Percentiles rank a stretch among this genome's conserved stretches.
These are phyloP conservation scores for Candida ipomoeae DNA, from an alignment of 805 yeast species.

Conservation along the genomic window DNA sequence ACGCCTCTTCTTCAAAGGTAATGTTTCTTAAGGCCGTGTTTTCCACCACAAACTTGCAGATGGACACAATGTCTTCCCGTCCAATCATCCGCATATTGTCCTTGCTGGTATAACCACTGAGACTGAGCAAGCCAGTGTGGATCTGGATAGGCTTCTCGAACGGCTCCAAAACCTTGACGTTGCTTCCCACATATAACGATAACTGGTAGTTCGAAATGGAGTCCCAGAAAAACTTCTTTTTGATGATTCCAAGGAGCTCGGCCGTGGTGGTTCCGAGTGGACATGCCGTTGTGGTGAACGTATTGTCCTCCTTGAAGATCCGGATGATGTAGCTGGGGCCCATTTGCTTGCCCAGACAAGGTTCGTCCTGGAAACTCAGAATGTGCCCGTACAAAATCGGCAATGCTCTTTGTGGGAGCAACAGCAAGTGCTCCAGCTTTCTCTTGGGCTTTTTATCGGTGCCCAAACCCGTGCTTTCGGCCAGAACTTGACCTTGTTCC, in stretches of 20 bases:
- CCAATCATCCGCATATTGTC: constrained; percentile 78
- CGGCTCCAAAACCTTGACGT: constrained; percentile 66
- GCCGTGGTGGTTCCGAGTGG: constrained; percentile 72
- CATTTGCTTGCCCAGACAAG: constrained; percentile 6
- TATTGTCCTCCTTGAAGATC: constrained; percentile 78
- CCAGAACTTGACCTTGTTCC: neutral
- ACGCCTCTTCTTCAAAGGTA: constrained; percentile 66
- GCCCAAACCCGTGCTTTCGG: neutral
- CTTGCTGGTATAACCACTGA: constrained; percentile 75
- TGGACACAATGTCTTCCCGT: constrained; percentile 74
- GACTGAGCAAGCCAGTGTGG: constrained; percentile 65
- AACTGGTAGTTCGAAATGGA: constrained; percentile 70
- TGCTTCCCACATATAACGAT: constrained; percentile 69
- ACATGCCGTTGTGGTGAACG: constrained; percentile 79
- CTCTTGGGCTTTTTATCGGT: constrained; percentile 6
- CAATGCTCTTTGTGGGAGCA: constrained; percentile 14
- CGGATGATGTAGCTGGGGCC: constrained; percentile 53
- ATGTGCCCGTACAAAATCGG: constrained; percentile 33
- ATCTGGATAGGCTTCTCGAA: constrained; percentile 74
- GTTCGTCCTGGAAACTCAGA: constrained; percentile 1
- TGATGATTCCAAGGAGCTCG: constrained; percentile 66
- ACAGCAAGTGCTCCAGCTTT: constrained; percentile 9
- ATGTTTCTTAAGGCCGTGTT: constrained; percentile 57
- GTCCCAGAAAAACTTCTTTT: constrained; percentile 73
- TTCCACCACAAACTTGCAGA: constrained; percentile 75